phyloP scores from a whole-genome alignment of 2,329 filamentous ascomycete genomes.

The Ilyonectria sp. region DNA sequence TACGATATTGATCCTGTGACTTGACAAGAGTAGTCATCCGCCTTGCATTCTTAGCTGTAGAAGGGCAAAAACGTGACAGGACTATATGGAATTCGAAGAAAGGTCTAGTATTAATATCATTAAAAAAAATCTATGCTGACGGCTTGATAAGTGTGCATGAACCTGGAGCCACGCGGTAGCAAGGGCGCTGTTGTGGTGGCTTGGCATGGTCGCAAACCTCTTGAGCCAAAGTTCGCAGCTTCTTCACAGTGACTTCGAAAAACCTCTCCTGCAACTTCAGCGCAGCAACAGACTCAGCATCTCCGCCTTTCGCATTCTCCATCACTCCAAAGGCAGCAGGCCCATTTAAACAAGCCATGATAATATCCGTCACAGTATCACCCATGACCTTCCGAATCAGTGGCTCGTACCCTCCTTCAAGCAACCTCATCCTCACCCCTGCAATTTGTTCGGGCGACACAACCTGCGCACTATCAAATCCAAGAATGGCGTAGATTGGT shows the following conservation, averaged over 20 bases:
- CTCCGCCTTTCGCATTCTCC: not conserved
- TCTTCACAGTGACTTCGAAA: constrained; percentile 14
- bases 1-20: no score
- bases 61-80: no score
- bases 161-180: no score
- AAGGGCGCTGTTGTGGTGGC: no score
- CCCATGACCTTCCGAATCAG: not conserved
- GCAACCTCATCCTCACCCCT: not conserved
- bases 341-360: constrained; percentile 10
- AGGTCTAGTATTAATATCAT: no score
- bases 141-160: no score
- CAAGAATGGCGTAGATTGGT: constrained; percentile 6
- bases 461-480: not conserved
- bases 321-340: not conserved
- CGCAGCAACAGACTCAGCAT: not conserved
- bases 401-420: not conserved
- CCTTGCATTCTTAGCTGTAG: no score
- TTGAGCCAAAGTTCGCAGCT: not conserved
- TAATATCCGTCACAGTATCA: not conserved
- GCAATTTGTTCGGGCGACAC: constrained; percentile 2
- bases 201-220: no score
- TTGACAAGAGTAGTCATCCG: no score
- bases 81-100: no score
- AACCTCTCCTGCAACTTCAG: constrained; percentile 3
- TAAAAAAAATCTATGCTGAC: no score